A percentile compares a stretch with the other conserved stretches of the same genome.
These are phyloP conservation scores for Tagetes erecta DNA, from an alignment of 129 eudicot species.

Conservation along the genomic window DNA sequence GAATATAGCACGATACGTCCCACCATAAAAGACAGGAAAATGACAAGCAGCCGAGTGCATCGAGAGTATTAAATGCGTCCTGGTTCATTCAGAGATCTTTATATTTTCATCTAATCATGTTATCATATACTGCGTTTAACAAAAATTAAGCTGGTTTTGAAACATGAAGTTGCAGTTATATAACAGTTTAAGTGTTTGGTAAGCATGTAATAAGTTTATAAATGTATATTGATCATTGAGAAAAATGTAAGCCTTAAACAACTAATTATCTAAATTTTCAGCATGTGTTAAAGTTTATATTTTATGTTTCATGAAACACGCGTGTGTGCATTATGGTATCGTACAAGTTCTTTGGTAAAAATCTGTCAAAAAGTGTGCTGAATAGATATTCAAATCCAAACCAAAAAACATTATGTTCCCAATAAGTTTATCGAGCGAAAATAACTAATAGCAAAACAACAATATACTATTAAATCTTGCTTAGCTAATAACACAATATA, in stretches of 20 bases:
- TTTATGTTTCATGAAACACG: not conserved
- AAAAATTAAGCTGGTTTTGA: not conserved
- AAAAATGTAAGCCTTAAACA: conserved; percentile 8
- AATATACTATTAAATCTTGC: not conserved
- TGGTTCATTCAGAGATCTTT: conserved; percentile 24
- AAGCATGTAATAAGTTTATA: not conserved
- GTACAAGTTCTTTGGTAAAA: conserved; percentile 8
- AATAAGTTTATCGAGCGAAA: not conserved
- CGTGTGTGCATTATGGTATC: not conserved
- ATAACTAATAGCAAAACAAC: not conserved
- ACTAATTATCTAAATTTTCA: not conserved
- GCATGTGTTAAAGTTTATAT: not conserved
- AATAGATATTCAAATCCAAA: conserved; percentile 8
- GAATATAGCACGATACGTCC: conserved; percentile 31
- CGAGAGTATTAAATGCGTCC: conserved; percentile 18
- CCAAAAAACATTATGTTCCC: conserved; percentile 4
- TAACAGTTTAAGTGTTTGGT: not conserved
- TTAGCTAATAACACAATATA: not conserved
- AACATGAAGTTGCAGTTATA: not conserved
- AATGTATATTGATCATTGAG: not conserved
- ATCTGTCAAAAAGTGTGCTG: not conserved
- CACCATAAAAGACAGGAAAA: conserved; percentile 33
- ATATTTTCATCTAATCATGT: conserved; percentile 9
- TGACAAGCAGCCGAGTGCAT: conserved; percentile 15
- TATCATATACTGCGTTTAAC: conserved; percentile 12